Conservation (phyloP, 1,284 basidiomycete genomes). For the Cutaneotrichosporon mucoides region DNA sequence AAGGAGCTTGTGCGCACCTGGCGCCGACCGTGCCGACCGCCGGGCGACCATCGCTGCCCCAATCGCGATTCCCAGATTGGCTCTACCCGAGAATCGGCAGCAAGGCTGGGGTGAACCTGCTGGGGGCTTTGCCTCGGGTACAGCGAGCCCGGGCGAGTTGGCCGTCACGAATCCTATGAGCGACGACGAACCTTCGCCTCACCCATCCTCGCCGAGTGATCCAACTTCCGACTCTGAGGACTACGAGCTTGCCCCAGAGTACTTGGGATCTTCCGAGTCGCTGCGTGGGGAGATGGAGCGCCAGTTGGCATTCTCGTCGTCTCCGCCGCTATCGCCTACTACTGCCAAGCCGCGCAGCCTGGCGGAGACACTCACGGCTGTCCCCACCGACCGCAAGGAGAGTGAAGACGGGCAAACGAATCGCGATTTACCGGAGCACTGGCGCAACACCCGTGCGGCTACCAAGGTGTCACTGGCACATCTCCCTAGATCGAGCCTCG, state of each 20-base stretch:
- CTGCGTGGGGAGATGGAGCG: conserved; percentile 10
- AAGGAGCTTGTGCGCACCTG: conserved; percentile 46
- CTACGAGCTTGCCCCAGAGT: conserved; percentile 18
- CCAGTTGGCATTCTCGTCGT: conserved; percentile 1
- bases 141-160: conserved; percentile 1
- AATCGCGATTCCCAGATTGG: conserved; percentile 16
- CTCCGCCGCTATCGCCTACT: neutral
- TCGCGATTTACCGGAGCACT: conserved; percentile 61
- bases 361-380: neutral
- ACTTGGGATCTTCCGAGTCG: conserved; percentile 11
- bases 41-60: conserved; percentile 21
- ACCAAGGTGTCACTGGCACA: conserved; percentile 67
- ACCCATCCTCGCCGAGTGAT: neutral
- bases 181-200: neutral
- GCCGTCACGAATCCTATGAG: neutral
- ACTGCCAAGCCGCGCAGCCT: neutral
- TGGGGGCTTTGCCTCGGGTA: neutral
- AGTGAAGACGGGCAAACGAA: neutral
- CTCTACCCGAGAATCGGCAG: conserved; percentile 8
- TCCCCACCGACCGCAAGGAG: neutral
- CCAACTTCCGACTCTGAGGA: conserved; percentile 8
- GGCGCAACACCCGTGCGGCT: conserved; percentile 75
- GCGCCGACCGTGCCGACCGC: conserved; percentile 17
- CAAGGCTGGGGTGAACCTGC: neutral
- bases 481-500: conserved; percentile 9